Conservation (phyloP, 1,284 basidiomycete genomes). For the Ceratobasidium sp. region DNA sequence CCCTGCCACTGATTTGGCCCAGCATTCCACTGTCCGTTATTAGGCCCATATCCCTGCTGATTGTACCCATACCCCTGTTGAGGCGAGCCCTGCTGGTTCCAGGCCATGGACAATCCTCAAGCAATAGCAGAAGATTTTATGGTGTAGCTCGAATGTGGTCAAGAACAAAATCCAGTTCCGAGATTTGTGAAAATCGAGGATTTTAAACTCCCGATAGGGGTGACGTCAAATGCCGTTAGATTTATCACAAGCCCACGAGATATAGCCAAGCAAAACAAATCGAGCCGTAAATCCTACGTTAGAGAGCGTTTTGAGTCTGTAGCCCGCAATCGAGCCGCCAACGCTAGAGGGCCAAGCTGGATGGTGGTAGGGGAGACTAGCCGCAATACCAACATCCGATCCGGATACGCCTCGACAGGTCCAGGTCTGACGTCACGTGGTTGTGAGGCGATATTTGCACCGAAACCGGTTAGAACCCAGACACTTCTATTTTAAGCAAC, state of each 20-base stretch:
- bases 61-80: conserved; percentile 26
- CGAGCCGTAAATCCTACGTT: not conserved
- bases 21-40: conserved; percentile 42
- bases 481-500: not conserved
- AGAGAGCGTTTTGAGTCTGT: not conserved
- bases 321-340: not conserved
- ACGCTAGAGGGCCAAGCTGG: not conserved
- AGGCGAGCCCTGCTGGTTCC: conserved; percentile 38
- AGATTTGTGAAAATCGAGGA: not conserved
- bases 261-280: not conserved
- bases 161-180: not conserved
- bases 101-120: conserved; percentile 15
- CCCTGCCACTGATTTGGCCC: conserved; percentile 44
- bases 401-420: no score
- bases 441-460: not conserved
- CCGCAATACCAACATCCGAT: not conserved
- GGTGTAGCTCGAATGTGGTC: not conserved
- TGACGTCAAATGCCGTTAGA: conserved; percentile 42
- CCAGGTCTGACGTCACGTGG: not conserved
- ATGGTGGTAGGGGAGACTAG: not conserved
- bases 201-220: not conserved
- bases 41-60: conserved; percentile 34
- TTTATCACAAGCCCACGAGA: conserved; percentile 23
- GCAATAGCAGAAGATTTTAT: not conserved
- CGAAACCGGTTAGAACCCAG: not conserved